A percentile compares a stretch with the other conserved stretches of the same genome.
Conservation (phyloP, 2,329 filamentous ascomycete species). For the Nannizziopsis barbatae region DNA sequence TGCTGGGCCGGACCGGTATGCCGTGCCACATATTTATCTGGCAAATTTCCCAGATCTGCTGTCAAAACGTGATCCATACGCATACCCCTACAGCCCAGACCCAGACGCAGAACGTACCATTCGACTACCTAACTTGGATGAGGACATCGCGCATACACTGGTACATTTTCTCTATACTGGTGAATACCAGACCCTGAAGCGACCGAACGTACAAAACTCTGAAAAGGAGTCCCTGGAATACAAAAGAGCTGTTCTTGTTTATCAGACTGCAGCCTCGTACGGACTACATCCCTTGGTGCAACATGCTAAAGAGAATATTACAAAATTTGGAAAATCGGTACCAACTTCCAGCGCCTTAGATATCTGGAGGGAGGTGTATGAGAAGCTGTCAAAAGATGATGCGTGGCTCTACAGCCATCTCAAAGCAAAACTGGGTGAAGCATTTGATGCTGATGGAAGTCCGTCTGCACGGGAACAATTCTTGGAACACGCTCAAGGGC, state of each 20-base stretch:
- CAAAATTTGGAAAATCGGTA: background rate
- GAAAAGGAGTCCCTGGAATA: background rate
- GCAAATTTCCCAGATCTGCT: too few relatives aligned
- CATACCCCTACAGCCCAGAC: too few relatives aligned
- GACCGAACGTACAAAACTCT: background rate
- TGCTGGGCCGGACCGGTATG: too few relatives aligned
- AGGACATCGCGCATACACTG: constrained; percentile 11
- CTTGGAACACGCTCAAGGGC: constrained; percentile 11
- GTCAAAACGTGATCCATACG: too few relatives aligned
- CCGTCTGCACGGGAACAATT: constrained; percentile 13
- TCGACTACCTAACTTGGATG: background rate
- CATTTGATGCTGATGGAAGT: background rate
- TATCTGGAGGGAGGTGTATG: constrained; percentile 15
- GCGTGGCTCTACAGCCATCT: constrained; percentile 19
- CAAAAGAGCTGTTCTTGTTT: constrained; percentile 4
- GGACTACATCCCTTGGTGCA: background rate
- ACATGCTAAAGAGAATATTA: constrained; percentile 1
- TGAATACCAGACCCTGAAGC: constrained; percentile 6
- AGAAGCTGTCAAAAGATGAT: constrained; percentile 9
- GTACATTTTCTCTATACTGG: constrained; percentile 9
- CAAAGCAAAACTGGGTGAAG: constrained; percentile 7
- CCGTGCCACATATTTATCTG: too few relatives aligned
- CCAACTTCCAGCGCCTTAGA: constrained; percentile 1
- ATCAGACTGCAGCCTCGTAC: constrained; percentile 3
- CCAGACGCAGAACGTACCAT: too few relatives aligned